Conservation (phyloP, 179 eudicot genomes). For the Beta macrorhiza region DNA sequence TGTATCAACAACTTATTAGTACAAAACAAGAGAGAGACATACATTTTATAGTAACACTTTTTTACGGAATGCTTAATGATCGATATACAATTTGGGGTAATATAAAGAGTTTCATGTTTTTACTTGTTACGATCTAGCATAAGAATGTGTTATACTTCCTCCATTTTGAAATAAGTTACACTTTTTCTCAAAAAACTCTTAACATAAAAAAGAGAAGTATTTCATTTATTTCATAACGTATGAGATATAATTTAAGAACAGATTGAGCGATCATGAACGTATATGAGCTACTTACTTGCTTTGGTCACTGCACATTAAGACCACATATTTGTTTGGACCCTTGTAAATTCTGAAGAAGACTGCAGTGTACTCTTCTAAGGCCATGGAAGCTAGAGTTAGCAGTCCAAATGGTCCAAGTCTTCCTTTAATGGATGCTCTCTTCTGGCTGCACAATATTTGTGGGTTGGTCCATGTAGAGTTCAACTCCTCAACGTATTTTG, state of each 20-base stretch:
- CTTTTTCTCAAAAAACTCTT: too few relatives aligned
- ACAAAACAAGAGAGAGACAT: not conserved
- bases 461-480: conserved; percentile 54
- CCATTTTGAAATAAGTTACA: too few relatives aligned
- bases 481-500: conserved; percentile 42
- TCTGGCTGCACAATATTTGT: conserved; percentile 50
- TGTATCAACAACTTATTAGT: not conserved
- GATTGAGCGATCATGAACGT: not conserved
- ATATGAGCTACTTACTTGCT: conserved; percentile 38
- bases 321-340: conserved; percentile 38
- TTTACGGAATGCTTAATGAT: too few relatives aligned
- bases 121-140: too few relatives aligned
- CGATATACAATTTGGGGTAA: too few relatives aligned
- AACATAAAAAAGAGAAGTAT: too few relatives aligned
- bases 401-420: conserved; percentile 73
- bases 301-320: conserved; percentile 82
- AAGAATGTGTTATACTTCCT: too few relatives aligned
- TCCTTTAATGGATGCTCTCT: conserved; percentile 49
- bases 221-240: too few relatives aligned
- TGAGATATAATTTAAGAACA: too few relatives aligned
- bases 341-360: conserved; percentile 69
- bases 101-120: too few relatives aligned
- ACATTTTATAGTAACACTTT: not conserved
- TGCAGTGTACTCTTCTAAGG: conserved; percentile 40
- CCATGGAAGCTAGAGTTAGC: conserved; percentile 48